Evolutionary conservation across 371 early-diverging fungal species (phyloP).

Genomic region (Haplosporangium sp.): DNA sequence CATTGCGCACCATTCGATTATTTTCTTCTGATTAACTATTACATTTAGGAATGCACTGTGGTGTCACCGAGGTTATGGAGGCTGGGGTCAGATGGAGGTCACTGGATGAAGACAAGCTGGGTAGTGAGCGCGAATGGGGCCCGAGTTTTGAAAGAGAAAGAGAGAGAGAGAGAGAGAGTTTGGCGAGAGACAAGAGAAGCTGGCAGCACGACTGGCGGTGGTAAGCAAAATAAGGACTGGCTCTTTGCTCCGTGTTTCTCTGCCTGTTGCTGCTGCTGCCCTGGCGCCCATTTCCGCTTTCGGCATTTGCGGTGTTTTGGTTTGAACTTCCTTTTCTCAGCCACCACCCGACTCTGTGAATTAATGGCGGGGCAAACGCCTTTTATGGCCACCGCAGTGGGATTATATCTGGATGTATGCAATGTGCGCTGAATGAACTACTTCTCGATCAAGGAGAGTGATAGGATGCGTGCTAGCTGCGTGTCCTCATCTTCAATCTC

Average conservation of each 20-base stretch:
- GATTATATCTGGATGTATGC: background rate
- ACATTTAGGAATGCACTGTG: background rate
- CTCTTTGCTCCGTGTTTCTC: background rate
- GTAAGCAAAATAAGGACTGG: background rate
- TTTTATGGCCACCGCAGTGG: background rate
- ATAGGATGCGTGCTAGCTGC: constrained; percentile 47
- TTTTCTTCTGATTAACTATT: constrained; percentile 1
- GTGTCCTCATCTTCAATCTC: constrained; percentile 53
- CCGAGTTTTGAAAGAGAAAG: background rate
- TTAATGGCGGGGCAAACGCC: background rate
- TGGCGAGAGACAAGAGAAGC: background rate
- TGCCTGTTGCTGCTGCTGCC: too few relatives aligned
- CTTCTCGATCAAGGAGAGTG: constrained; percentile 51
- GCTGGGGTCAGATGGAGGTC: too few relatives aligned
- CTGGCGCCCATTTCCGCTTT: constrained; percentile 6
- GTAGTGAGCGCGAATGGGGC: background rate
- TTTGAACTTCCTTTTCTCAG: background rate
- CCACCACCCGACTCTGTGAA: background rate
- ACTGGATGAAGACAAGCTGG: background rate
- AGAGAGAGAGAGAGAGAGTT: background rate
- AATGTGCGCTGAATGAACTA: constrained; percentile 2
- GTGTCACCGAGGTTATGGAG: background rate
- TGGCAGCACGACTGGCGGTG: background rate
- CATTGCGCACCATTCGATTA: constrained; percentile 1
- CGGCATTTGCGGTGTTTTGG: constrained; percentile 4